phyloP scores from a whole-genome alignment of 192 early-diverging fungal species.

The Coemansia sp. region DNA sequence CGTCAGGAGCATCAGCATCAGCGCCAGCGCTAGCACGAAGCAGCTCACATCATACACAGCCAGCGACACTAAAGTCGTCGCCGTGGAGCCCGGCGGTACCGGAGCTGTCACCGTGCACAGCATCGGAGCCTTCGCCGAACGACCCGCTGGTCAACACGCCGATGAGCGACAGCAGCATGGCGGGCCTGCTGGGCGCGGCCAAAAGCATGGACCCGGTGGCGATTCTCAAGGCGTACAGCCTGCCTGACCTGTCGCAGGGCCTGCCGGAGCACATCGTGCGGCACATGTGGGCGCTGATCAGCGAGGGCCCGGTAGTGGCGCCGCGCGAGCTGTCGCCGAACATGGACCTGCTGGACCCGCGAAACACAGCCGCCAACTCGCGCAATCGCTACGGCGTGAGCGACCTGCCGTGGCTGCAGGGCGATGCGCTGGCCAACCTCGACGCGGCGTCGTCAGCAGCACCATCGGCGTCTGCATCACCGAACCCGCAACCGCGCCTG shows the following conservation, averaged over 20 bases:
- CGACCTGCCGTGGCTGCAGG: constrained; percentile 11
- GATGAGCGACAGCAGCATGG: not conserved
- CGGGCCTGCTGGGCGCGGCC: not conserved
- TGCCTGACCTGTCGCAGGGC: constrained; percentile 33
- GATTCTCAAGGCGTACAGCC: constrained; percentile 21
- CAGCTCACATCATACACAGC: not conserved
- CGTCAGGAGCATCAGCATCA: not conserved
- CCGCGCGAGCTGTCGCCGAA: constrained; percentile 23
- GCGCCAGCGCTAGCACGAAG: not conserved
- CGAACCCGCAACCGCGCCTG: not conserved
- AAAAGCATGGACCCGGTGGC: constrained; percentile 32
- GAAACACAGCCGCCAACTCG: constrained; percentile 15
- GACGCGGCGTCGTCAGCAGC: not conserved
- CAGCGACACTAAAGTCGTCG: constrained; percentile 1
- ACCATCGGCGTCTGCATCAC: not conserved
- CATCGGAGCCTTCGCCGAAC: constrained; percentile 19
- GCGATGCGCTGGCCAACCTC: constrained; percentile 13
- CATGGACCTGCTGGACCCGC: constrained; percentile 29
- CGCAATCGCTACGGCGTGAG: not conserved
- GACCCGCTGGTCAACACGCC: constrained; percentile 19
- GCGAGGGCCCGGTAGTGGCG: not conserved
- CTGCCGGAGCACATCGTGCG: constrained; percentile 32
- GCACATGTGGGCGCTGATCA: constrained; percentile 35
- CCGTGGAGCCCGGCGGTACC: not conserved
- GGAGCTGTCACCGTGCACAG: constrained; percentile 10